Percentiles rank a stretch among this genome's conserved stretches.
Conservation (phyloP, 2,329 filamentous ascomycete species). For the Trichoderma koningiopsis region DNA sequence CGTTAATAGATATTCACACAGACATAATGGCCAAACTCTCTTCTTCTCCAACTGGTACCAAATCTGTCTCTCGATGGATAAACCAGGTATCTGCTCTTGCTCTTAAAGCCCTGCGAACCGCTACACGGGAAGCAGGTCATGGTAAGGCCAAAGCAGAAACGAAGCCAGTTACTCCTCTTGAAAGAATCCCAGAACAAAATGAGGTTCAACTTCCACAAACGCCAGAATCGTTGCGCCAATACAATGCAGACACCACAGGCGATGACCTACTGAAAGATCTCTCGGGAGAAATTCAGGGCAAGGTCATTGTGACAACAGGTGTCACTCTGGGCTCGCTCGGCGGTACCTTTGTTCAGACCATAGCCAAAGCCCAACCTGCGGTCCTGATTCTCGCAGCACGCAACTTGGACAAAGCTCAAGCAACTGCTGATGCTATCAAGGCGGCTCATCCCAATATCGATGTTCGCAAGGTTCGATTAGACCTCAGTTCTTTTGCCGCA, state of each 20-base stretch:
- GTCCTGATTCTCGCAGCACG: constrained; percentile 52
- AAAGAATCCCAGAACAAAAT: too few relatives aligned
- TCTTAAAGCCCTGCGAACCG: too few relatives aligned
- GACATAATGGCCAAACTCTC: too few relatives aligned
- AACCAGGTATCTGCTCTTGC: too few relatives aligned
- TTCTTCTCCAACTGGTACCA: too few relatives aligned
- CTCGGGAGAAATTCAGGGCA: constrained; percentile 34
- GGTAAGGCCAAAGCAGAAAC: too few relatives aligned
- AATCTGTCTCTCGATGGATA: too few relatives aligned
- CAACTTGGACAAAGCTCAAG: constrained; percentile 42
- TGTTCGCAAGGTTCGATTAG: constrained; percentile 38
- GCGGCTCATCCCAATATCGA: constrained; percentile 38
- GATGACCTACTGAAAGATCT: constrained; percentile 27
- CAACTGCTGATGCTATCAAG: constrained; percentile 41
- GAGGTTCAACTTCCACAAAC: neutral
- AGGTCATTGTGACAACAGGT: constrained; percentile 46
- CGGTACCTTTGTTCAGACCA: constrained; percentile 39
- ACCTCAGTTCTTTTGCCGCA: constrained; percentile 42
- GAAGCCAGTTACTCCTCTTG: too few relatives aligned
- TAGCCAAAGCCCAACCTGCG: constrained; percentile 45
- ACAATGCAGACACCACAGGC: constrained; percentile 27
- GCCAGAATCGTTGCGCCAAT: constrained; percentile 30
- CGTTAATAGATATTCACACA: too few relatives aligned
- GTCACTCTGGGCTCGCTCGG: constrained; percentile 45
- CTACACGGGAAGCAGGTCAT: too few relatives aligned